Evolutionary conservation across 768 basidiomycete genomes (phyloP).

Genomic region (Suillus tomentosus): DNA sequence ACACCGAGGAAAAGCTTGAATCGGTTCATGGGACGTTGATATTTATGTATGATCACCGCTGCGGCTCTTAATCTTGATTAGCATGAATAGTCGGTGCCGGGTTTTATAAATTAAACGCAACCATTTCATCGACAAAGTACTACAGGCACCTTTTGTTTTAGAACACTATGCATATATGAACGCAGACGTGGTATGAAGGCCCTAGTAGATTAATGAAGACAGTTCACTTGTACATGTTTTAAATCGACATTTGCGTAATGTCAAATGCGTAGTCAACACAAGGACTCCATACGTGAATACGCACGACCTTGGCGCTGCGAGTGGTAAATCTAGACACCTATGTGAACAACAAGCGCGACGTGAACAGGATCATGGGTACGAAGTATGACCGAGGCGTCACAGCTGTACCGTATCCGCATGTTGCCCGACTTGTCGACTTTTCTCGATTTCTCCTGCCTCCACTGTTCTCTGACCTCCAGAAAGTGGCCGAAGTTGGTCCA

Average conservation of each 20-base stretch:
- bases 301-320: background rate
- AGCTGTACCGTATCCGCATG: too few species aligned
- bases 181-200: background rate
- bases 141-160: background rate
- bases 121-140: background rate
- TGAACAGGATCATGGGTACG: too few species aligned
- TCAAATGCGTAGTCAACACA: background rate
- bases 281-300: background rate
- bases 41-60: background rate
- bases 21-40: background rate
- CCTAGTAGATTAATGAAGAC: background rate
- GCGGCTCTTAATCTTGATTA: conserved; percentile 4
- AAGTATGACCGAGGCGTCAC: too few species aligned
- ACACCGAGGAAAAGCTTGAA: conserved; percentile 20
- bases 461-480: too few species aligned
- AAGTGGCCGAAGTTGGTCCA: too few species aligned
- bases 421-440: too few species aligned
- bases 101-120: conserved; percentile 2
- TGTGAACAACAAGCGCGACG: background rate
- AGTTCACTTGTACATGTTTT: background rate
- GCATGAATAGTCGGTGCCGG: background rate
- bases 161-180: background rate
- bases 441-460: too few species aligned
- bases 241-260: background rate
- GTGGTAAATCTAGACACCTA: background rate